Conservation (phyloP, 352 stramenopile genomes). For the Phytophthora ohioensis region DNA sequence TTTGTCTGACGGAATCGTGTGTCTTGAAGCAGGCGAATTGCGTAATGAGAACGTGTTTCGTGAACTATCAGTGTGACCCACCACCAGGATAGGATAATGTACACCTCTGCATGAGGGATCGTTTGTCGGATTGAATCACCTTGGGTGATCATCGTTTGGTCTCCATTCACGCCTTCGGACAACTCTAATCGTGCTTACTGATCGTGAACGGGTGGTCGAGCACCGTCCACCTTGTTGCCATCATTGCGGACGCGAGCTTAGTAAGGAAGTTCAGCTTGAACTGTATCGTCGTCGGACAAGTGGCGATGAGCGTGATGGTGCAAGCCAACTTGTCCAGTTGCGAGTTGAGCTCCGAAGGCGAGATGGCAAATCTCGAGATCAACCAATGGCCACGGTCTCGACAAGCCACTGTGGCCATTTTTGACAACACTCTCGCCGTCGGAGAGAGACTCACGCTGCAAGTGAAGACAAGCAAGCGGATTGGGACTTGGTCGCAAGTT, state of each 20-base stretch:
- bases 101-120: not conserved
- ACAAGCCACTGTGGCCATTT: too few species aligned
- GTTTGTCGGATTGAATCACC: not conserved
- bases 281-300: conserved; percentile 31
- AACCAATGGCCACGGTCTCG: conserved; percentile 7
- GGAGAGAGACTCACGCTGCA: conserved; percentile 24
- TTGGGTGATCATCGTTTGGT: conserved; percentile 6
- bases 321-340: conserved; percentile 13
- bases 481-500: conserved; percentile 20
- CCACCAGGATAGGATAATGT: conserved; percentile 14
- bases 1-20: conserved; percentile 6
- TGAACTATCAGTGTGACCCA: not conserved
- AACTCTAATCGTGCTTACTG: conserved; percentile 20
- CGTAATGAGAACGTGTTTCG: conserved; percentile 11
- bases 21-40: conserved; percentile 25
- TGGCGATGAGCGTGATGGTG: conserved; percentile 1
- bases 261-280: too few species aligned
- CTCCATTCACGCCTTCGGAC: conserved; percentile 26
- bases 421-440: conserved; percentile 8
- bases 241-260: not conserved
- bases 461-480: conserved; percentile 4
- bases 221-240: conserved; percentile 10
- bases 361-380: conserved; percentile 21
- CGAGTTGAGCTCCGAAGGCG: conserved; percentile 2
- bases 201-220: conserved; percentile 15